Evolutionary conservation across 2,329 filamentous ascomycete species (phyloP).

Genomic region (Clonostachys rhizophaga): DNA sequence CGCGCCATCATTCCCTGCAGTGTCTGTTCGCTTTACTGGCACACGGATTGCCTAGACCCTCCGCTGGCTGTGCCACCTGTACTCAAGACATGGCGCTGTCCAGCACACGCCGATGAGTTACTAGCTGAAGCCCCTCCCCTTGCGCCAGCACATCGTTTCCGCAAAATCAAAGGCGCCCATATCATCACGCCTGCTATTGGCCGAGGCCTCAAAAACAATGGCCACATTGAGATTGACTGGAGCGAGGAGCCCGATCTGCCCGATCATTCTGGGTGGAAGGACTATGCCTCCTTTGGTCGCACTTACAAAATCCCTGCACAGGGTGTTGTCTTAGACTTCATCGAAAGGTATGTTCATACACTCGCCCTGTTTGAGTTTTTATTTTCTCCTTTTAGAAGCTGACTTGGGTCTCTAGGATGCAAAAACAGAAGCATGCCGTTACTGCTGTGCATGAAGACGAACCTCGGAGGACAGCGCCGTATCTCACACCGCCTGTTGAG

Average conservation of each 20-base stretch:
- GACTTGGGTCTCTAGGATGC: slow-evolving; percentile 16
- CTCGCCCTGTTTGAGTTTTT: not conserved
- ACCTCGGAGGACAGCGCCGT: slow-evolving; percentile 17
- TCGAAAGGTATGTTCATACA: slow-evolving; percentile 48
- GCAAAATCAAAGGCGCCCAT: slow-evolving; percentile 51
- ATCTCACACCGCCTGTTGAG: slow-evolving; percentile 13
- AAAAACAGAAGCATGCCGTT: slow-evolving; percentile 30
- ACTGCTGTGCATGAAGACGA: slow-evolving; percentile 19
- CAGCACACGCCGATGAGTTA: slow-evolving; percentile 77
- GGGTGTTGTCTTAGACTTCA: slow-evolving; percentile 68
- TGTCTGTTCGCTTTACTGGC: slow-evolving; percentile 77
- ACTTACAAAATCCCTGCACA: slow-evolving; percentile 59
- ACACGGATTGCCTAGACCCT: slow-evolving; percentile 86
- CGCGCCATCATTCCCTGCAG: slow-evolving; percentile 84
- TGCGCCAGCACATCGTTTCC: slow-evolving; percentile 56
- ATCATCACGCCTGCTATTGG: slow-evolving; percentile 45
- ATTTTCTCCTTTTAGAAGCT: not conserved
- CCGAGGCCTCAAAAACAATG: slow-evolving; percentile 68
- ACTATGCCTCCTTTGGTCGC: slow-evolving; percentile 57
- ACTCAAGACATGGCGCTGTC: slow-evolving; percentile 80
- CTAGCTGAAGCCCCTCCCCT: slow-evolving; percentile 55
- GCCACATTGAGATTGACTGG: slow-evolving; percentile 64
- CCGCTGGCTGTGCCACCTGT: slow-evolving; percentile 76
- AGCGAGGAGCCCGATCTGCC: slow-evolving; percentile 51
- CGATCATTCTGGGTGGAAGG: slow-evolving; percentile 48